Conservation (phyloP, 2,329 filamentous ascomycete genomes). For the Chlorencoelia australis region DNA sequence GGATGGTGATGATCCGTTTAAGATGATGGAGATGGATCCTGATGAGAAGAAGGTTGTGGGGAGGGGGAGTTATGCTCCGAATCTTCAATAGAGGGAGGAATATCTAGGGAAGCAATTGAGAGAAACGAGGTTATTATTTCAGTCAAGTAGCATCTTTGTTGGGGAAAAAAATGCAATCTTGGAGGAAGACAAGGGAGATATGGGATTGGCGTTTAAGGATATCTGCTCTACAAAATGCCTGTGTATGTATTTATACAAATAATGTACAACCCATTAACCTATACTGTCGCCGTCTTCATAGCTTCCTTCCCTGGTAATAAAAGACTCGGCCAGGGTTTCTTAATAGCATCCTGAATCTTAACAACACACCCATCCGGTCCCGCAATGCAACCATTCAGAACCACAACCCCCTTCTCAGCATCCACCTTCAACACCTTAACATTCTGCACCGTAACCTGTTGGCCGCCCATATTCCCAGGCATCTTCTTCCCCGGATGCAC, state of each 20-base stretch:
- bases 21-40: conserved; percentile 35
- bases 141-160: background rate
- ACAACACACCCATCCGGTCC: conserved; percentile 83
- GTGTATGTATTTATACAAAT: conserved; percentile 24
- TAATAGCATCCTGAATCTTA: conserved; percentile 80
- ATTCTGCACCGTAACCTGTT: conserved; percentile 84
- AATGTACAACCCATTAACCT: conserved; percentile 16
- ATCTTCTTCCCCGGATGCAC: conserved; percentile 96
- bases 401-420: conserved; percentile 73
- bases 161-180: background rate
- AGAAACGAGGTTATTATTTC: conserved; percentile 4
- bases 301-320: conserved; percentile 40
- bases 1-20: conserved; percentile 61
- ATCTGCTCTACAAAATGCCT: conserved; percentile 18
- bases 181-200: conserved; percentile 10
- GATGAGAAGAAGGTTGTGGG: conserved; percentile 33
- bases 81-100: conserved; percentile 9
- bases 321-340: conserved; percentile 61
- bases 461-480: conserved; percentile 89
- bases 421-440: conserved; percentile 83
- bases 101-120: conserved; percentile 5
- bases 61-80: conserved; percentile 27
- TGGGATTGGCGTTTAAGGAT: conserved; percentile 8
- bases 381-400: conserved; percentile 77
- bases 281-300: conserved; percentile 33